phyloP scores from a whole-genome alignment of 768 basidiomycete species.

The Lactarius quietus region DNA sequence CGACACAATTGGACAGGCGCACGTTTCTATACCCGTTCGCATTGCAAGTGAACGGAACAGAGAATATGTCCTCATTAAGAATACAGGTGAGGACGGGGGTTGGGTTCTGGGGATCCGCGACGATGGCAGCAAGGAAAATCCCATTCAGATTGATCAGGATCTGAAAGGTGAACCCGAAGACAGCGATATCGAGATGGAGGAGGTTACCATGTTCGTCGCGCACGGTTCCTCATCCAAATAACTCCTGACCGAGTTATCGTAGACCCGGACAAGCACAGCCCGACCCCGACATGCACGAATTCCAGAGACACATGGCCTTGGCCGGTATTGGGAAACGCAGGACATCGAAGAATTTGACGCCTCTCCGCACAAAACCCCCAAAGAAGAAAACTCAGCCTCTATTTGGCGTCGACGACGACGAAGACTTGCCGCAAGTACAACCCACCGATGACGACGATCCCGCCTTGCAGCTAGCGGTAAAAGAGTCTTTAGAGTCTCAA shows the following conservation, averaged over 20 bases:
- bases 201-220: conserved; percentile 59
- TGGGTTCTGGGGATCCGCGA: conserved; percentile 94
- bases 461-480: conserved; percentile 55
- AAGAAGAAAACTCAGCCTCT: conserved; percentile 44
- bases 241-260: conserved; percentile 20
- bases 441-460: conserved; percentile 50
- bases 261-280: conserved; percentile 29
- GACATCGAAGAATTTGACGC: conserved; percentile 37
- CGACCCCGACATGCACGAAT: conserved; percentile 64
- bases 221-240: neutral
- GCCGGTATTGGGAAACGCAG: conserved; percentile 52
- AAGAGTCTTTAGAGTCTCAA: conserved; percentile 51
- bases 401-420: conserved; percentile 54
- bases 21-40: conserved; percentile 86
- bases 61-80: conserved; percentile 94
- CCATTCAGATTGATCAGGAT: conserved; percentile 82
- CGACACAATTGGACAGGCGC: conserved; percentile 86
- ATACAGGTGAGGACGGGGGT: conserved; percentile 80
- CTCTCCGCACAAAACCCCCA: conserved; percentile 33
- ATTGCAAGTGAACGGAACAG: conserved; percentile 94
- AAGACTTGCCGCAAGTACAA: conserved; percentile 31
- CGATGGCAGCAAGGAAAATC: conserved; percentile 77
- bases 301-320: conserved; percentile 58
- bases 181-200: conserved; percentile 69
- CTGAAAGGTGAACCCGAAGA: conserved; percentile 32